Evolutionary conservation across 2,329 filamentous ascomycete species (phyloP), one percentile per base, ranked within the genome.

Genomic region (Boeremia exigua): DNA sequence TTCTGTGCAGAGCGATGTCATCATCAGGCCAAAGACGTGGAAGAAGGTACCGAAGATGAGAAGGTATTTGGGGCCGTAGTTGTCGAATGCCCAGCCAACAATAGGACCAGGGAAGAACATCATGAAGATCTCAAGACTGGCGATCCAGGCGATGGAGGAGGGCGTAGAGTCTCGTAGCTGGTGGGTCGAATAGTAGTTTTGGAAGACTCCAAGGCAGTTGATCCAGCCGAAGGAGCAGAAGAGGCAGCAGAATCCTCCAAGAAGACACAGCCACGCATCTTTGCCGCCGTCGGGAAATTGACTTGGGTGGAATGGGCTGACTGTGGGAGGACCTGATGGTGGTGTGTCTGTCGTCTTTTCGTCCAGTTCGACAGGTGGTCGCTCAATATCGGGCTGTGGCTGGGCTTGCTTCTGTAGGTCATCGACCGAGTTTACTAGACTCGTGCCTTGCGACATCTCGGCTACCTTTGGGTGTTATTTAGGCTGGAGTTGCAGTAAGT

Each of bases 21-120:
- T 87, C 84, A 89, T 87, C 5, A 88, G 66, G 2, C 84, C 82
- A 50, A 88, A 82, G 14, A 88, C 81, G 51, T 87, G 82, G 30
- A 86, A 66, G 48, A 86, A 71, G 0, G 78, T 81, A 14, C 85
- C 85, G 11, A 69, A 66, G 1, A 85, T 30, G 1, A 88, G 68
- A 0, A 90, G 73, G 42, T 76, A 80, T 27, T 82, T 80, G 0
- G 87, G 85, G 0, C 88, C 88, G 53, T 85, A 83, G 52, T 78
- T 83, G 64, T 91, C 88, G 61, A 82, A 89, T 0, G 88, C 42
- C 36, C 82, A 84, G 1, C 88, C 88, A n/a, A 87, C 81, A 7
- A 90, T 63, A 0, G 86, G 85, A 0, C 87, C 86, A 59, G 81
- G 63, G 4, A 67, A 34, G 38, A 83, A 82, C 78, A 88, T 80